Conservation (phyloP, 441 rosid species). For the Pelargonium citronellum region DNA sequence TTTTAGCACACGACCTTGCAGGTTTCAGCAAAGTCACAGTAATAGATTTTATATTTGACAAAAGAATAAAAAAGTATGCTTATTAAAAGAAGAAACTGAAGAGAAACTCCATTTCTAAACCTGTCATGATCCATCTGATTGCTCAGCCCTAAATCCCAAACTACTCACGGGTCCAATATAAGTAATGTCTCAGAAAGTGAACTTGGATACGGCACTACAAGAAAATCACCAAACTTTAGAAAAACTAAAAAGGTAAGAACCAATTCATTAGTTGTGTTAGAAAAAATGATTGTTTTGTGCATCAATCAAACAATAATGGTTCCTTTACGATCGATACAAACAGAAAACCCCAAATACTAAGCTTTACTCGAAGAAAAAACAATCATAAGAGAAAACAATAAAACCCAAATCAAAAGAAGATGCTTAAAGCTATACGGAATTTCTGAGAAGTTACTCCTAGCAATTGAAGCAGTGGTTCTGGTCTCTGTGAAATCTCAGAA, state of each 20-base stretch:
- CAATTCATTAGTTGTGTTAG: neutral
- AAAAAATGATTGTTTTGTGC: neutral
- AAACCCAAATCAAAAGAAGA: neutral
- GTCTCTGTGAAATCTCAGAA: neutral
- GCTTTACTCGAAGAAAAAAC: neutral
- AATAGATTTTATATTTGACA: neutral
- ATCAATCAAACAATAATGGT: neutral
- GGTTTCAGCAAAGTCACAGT: neutral
- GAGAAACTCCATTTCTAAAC: neutral
- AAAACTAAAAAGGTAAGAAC: neutral
- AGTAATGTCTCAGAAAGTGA: neutral
- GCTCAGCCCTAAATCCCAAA: slow-evolving; percentile 8
- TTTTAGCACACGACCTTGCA: neutral
- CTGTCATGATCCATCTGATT: slow-evolving; percentile 5
- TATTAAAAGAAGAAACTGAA: no score
- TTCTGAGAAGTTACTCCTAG: neutral
- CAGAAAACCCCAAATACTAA: no score
- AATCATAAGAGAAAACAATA: neutral
- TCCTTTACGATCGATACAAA: no score
- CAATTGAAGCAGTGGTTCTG: neutral
- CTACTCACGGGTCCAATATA: neutral
- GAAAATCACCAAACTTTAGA: neutral
- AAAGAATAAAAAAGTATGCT: neutral
- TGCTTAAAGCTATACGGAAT: neutral
- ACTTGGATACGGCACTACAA: neutral